Conservation (phyloP, 2,329 filamentous ascomycete species). For the Exophiala phaeomuriformis region DNA sequence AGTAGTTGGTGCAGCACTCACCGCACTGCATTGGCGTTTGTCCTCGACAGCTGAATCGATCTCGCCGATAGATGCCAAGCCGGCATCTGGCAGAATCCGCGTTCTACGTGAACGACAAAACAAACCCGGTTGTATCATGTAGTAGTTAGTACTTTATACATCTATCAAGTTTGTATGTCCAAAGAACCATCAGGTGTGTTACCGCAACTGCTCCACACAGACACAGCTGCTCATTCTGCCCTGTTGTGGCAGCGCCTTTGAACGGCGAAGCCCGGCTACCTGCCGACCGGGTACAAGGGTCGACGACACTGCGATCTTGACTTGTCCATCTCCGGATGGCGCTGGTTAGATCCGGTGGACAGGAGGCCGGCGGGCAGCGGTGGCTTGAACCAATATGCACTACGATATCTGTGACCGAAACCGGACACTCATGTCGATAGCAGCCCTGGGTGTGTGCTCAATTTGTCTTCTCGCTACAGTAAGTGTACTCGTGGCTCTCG, state of each 20-base stretch:
- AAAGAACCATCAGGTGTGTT: no score
- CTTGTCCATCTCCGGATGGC: neutral
- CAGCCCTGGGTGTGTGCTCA: neutral
- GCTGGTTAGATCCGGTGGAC: neutral
- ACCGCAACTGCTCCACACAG: no score
- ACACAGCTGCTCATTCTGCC: neutral
- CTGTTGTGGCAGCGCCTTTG: neutral
- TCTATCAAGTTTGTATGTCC: no score
- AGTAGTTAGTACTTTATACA: no score
- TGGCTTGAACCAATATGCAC: neutral
- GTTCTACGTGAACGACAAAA: neutral
- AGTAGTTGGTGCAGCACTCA: no score
- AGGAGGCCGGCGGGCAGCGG: neutral
- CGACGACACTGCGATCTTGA: neutral
- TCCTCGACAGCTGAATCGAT: slow-evolving; percentile 3
- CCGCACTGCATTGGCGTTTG: neutral
- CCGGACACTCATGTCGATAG: neutral
- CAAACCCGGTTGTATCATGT: no score
- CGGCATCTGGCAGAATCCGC: slow-evolving; percentile 8
- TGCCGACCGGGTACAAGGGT: neutral
- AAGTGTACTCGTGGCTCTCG: no score
- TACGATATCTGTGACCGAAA: slow-evolving; percentile 2
- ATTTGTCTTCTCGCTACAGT: no score
- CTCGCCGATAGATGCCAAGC: slow-evolving; percentile 12
- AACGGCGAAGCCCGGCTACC: neutral